These are phyloP conservation scores for Tarenaya hassleriana DNA, from an alignment of 345 rosid species.

Conservation along the genomic window DNA sequence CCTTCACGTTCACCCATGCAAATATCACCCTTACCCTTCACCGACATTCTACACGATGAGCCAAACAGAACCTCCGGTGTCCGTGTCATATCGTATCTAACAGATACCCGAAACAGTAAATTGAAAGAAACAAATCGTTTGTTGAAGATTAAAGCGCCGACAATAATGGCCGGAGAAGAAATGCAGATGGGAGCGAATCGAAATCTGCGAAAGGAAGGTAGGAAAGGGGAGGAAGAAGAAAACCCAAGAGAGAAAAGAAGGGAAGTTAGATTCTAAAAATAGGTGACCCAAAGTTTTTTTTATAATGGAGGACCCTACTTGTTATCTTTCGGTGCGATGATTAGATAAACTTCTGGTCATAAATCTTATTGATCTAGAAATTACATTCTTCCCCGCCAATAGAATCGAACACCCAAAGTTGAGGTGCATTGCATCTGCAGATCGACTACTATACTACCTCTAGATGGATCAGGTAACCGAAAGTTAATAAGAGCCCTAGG, in stretches of 20 bases:
- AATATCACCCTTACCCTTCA: conserved; percentile 24
- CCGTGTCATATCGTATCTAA: conserved; percentile 7
- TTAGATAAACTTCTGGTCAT: too few species aligned
- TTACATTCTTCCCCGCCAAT: too few species aligned
- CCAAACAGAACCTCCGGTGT: conserved; percentile 12
- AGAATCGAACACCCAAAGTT: too few species aligned
- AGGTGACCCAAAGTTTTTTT: too few species aligned
- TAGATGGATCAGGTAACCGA: conserved; percentile 19
- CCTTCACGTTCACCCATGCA: conserved; percentile 87
- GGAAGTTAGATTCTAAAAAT: conserved; percentile 22
- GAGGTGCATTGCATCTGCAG: too few species aligned
- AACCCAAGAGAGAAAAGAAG: conserved; percentile 21
- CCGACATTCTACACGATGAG: conserved; percentile 19
- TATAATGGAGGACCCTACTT: too few species aligned
- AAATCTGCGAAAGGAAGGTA: background rate
- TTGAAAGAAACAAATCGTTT: conserved; percentile 17
- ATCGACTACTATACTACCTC: too few species aligned
- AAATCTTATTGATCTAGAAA: too few species aligned
- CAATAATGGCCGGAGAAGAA: background rate
- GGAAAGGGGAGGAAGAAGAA: conserved; percentile 3
- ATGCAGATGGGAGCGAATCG: conserved; percentile 4
- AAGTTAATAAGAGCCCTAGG: conserved; percentile 27
- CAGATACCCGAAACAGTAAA: background rate
- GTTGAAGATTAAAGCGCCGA: conserved; percentile 6
- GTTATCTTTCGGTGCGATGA: too few species aligned